Evolutionary conservation across 345 rosid genomes (phyloP), one percentile per base, ranked within the genome.

Genomic region (Melastoma malabathricum): DNA sequence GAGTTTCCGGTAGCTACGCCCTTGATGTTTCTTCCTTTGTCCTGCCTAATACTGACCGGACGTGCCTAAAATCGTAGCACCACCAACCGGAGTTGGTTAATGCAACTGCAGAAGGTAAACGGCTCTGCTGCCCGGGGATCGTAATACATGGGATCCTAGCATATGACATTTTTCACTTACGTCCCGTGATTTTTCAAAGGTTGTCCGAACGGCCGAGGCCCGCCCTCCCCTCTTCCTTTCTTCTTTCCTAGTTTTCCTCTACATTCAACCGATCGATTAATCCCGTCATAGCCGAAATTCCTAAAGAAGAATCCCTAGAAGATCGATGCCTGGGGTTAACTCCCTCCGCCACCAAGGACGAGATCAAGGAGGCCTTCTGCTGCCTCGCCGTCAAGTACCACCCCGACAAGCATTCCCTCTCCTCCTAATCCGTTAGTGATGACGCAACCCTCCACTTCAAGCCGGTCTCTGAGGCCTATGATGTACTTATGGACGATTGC

Each of bases 391-490:
- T 86, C 17, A 69, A 67, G 68, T 75, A 67, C 57, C 96, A 90
- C 60, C 98, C 96, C 0, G 98, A 86, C 63, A 83, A 78, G 62
- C 98, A 90, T 69, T 65, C 87, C 1, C 81, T 69, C 17, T 80
- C 98, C 4, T 43, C 96, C 2, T 59, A 78, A 0, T 38, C 75
- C 52, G 66, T 82, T 15, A 67, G 75, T 46, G 76, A 66, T 29
- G 61, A 59, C 58, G 85, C 92, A 16, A 73, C 83, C 52, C 71
- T 68, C 55, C 67, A 75, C 44, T 90, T 90, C 76, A 90, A 82
- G 68, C 87, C 68, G 16, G 72, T 82, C 41, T 86, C 94, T 49
- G 92, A 86, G 73, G 98, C 98, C 45, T 86, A 90, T 67, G 75
- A 81, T 59, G 57, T 78, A 44, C 79, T 84, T 47, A 44, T 59